Base-by-base conservation (phyloP, 108 stramenopile genomes). In the Cyclostephanos tholiformis region DNA sequence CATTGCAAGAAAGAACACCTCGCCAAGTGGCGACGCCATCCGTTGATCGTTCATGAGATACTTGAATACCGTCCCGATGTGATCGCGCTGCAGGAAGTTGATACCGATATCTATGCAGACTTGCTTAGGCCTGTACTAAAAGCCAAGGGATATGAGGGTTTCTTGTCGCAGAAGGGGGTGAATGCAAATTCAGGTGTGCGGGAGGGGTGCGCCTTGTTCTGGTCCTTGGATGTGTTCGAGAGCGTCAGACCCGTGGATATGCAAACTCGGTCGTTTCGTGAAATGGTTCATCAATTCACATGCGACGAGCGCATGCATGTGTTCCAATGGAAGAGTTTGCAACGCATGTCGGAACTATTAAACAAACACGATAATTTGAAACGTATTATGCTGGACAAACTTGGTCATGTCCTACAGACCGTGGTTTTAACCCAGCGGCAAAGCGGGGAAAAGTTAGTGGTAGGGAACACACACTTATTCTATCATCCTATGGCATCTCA, bases 81-180 rank as follows among this genome's bases (percentile, higher is more conserved):
- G 43, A 71, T 93, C 51, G 90, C 89, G 64, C 67, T 93, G 22
- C 92, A 93, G 76, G 92, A 93, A 60, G 92, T 93, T n/a, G 90
- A 93, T 70, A 51, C 65, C 20, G 65, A 72, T 58, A 44, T 80
- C n/a, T 83, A 60, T 57, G 23, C 67, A 17, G 43, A 58, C 23
- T 65, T 83, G 64, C 51, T 83, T 0, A 20, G n/a, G 48, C 82
- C 82, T 16, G 74, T 69, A 17, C 43, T 83, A 30, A 22, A 38
- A 19, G 57, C 61, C 14, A 62, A 72, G 48, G 74, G 74, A 41
- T 89, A 87, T 71, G 82, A 89, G 62, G 88, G 86, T 11, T 87
- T 74, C 66, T 86, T 81, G 61, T 70, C 78, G 22, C 69, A 76
- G 14, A 88, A 88, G 59, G 56, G 87, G 78, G 59, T 63, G 49